These are phyloP conservation scores for Rhizophora mangle DNA, from an alignment of 345 rosid genomes.

Conservation along the genomic window DNA sequence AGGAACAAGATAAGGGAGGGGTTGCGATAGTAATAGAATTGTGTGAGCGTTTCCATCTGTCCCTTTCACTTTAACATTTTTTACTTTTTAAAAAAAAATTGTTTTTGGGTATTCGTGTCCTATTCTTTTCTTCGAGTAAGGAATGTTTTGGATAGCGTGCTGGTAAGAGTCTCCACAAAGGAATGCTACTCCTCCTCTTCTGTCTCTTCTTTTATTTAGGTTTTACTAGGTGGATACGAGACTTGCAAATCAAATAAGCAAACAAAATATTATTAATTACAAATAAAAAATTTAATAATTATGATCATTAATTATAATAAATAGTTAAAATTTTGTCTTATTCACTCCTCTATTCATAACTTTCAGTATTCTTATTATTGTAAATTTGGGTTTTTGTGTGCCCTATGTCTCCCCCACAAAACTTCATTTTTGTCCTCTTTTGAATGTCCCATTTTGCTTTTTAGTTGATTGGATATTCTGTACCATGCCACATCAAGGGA, in stretches of 20 bases:
- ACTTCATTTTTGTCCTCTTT: background rate
- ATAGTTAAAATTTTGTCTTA: no score
- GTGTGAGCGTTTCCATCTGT: background rate
- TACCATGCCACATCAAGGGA: background rate
- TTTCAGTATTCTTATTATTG: no score
- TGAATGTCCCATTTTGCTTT: no score
- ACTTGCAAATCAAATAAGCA: no score
- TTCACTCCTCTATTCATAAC: no score
- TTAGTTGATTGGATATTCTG: no score
- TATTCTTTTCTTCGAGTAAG: background rate
- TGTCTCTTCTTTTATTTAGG: no score
- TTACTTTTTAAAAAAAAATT: background rate
- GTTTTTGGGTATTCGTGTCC: background rate
- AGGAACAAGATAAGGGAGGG: background rate
- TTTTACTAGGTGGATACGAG: no score
- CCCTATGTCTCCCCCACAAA: background rate
- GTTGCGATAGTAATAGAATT: background rate
- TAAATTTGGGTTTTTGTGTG: background rate
- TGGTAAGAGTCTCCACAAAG: constrained; percentile 8
- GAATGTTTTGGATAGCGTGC: background rate
- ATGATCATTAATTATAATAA: no score
- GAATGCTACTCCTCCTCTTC: background rate
- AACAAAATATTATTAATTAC: no score
- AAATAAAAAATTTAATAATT: no score
- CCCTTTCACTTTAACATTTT: background rate